Percentiles rank a stretch among this genome's conserved stretches.
Conservation (phyloP, 2,329 filamentous ascomycete species). For the Aspergillus ibericus region DNA sequence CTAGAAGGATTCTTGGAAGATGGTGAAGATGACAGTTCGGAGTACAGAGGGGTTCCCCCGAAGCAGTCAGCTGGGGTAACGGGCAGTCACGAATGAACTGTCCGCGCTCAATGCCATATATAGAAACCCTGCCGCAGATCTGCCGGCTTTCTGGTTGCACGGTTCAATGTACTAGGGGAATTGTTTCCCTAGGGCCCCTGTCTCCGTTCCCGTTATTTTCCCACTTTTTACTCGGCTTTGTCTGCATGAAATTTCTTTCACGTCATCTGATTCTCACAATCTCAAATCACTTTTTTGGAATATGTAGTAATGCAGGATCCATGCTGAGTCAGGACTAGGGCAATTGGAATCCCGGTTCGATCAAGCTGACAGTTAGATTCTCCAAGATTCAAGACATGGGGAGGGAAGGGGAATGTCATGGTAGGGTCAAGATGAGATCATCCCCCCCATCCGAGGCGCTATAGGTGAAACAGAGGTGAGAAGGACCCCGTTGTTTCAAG, state of each 20-base stretch:
- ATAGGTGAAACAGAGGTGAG: constrained; percentile 5
- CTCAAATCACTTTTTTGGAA: constrained; percentile 1
- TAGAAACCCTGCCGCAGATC: constrained; percentile 9
- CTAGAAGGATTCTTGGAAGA: constrained; percentile 25
- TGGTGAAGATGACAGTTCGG: constrained; percentile 17
- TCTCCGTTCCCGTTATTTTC: background rate
- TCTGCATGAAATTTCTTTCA: background rate
- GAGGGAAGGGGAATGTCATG: background rate
- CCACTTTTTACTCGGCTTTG: background rate
- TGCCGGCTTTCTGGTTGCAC: background rate
- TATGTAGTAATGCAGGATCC: background rate
- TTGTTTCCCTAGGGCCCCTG: background rate
- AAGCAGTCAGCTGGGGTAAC: constrained; percentile 9
- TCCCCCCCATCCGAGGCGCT: background rate
- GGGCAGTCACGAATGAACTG: constrained; percentile 3
- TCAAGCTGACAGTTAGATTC: background rate
- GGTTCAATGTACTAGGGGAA: background rate
- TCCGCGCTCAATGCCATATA: constrained; percentile 2
- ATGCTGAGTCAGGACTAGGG: background rate
- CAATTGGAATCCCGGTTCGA: background rate
- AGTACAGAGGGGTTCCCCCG: constrained; percentile 1
- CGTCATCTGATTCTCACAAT: background rate
- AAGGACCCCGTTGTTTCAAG: constrained; percentile 16
- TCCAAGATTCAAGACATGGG: background rate
- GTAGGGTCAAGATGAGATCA: constrained; percentile 6